phyloP scores from a whole-genome alignment of 2,329 filamentous ascomycete genomes.

The Colletotrichum agaves region DNA sequence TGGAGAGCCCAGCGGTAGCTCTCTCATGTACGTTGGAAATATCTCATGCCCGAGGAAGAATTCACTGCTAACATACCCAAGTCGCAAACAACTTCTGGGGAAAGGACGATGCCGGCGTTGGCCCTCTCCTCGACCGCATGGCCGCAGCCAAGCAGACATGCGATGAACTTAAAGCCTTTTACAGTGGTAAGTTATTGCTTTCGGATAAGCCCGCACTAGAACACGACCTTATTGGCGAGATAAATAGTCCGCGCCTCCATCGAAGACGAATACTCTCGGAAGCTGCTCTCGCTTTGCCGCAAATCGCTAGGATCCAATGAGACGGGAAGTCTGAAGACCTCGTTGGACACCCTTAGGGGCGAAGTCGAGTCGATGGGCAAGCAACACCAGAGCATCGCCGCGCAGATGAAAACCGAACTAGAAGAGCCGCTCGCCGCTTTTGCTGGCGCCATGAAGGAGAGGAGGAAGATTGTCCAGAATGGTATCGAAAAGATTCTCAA shows the following conservation, averaged over 20 bases:
- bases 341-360: constrained; percentile 86
- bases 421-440: constrained; percentile 95
- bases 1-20: constrained; percentile 72
- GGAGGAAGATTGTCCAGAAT: constrained; percentile 94
- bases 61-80: constrained; percentile 48
- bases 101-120: constrained; percentile 96
- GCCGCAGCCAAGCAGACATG: constrained; percentile 92
- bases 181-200: constrained; percentile 69
- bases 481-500: constrained; percentile 96
- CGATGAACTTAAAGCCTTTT: constrained; percentile 94
- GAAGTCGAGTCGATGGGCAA: constrained; percentile 96
- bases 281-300: constrained; percentile 84
- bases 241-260: constrained; percentile 83
- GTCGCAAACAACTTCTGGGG: constrained; percentile 99
- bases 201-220: not conserved
- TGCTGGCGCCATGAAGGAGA: constrained; percentile 93
- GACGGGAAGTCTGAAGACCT: constrained; percentile 82
- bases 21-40: constrained; percentile 68
- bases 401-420: constrained; percentile 94
- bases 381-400: constrained; percentile 87
- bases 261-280: constrained; percentile 95
- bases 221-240: constrained; percentile 7
- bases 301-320: constrained; percentile 93
- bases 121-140: constrained; percentile 93
- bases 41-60: not conserved